Base-by-base conservation (phyloP, 2,329 filamentous ascomycete species). In the Dryadomyces quercivorus region DNA sequence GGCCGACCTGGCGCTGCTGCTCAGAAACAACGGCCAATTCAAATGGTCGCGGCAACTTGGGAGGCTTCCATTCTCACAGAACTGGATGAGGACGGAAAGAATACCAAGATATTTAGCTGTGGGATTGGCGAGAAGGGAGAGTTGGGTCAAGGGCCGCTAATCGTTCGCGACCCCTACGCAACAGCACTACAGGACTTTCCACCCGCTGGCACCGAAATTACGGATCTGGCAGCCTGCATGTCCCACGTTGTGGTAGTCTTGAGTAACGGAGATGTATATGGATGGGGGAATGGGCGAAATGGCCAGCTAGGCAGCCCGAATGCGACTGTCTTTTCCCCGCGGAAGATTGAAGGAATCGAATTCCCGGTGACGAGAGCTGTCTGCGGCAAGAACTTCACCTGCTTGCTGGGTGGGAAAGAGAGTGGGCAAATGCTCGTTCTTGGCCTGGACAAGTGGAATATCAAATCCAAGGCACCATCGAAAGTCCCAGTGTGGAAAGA, bases 271-370 rank as follows among this genome's bases (percentile, higher is more conserved):
- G 76, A 86, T 16, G 83, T 84, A 1, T 95, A 86, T 65, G 91
- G 89, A 2, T 97, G 92, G 92, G 93, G 93, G 0, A 88, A 82
- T 62, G 85, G 86, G 15, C 79, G 89, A 22, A 93, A 95, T 64
- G 88, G 88, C 0, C 92, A 98, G 66, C 70, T 95, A 1, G 91
- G 90, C 1, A 68, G 72, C 45, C 76, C 77, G 0, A 69, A 70
- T 31, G 72, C 70, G 6, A 65, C 82, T 31, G 65, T 84, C 2
- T 75, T 78, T 69, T 63, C 63, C 16, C 89, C 89, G 5, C 72
- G 78, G 10, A 82, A 74, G 66, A 75, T 95, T 21, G 69, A 71
- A 16, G 70, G 71, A 2, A 66, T 79, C 20, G 64, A 68, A 4
- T 94, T 94, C 66, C 70, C 69, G n/a, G 84, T 84, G 2, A 67